phyloP scores from a whole-genome alignment of 805 yeast genomes.

The Saccharomycopsis malanga region DNA sequence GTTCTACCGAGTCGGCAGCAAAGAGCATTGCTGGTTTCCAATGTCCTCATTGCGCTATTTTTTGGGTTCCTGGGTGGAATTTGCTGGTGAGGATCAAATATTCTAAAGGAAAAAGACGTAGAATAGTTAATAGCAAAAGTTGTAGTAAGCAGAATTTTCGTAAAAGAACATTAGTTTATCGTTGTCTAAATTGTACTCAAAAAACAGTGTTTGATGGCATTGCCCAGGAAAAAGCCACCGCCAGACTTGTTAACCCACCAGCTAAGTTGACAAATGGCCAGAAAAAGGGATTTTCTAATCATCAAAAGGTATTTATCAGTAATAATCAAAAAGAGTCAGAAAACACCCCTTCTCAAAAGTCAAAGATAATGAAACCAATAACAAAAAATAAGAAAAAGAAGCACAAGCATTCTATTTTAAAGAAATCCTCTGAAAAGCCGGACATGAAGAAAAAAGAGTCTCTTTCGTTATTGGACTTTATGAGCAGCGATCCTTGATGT shows the following conservation, averaged over 20 bases:
- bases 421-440: not conserved
- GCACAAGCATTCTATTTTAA: not conserved
- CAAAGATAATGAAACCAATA: not conserved
- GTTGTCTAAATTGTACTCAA: constrained; percentile 6
- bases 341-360: not conserved
- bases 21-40: not conserved
- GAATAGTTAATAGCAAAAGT: not conserved
- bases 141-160: not conserved
- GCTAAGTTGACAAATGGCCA: not conserved
- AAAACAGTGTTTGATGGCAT: constrained; percentile 4
- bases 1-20: not conserved
- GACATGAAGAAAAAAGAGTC: constrained; percentile 1
- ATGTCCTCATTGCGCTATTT: constrained; percentile 9
- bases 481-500: not conserved
- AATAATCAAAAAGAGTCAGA: not conserved
- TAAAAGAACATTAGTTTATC: constrained; percentile 6
- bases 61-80: constrained; percentile 17
- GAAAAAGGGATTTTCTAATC: not conserved
- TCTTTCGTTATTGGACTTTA: constrained; percentile 6
- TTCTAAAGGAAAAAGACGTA: not conserved
- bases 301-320: not conserved
- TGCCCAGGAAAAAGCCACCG: not conserved
- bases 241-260: not conserved
- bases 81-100: constrained; percentile 10
- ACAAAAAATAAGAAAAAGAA: constrained; percentile 2